Conservation (phyloP, 495 filamentous ascomycete species). For the Thermochaetoides thermophila region DNA sequence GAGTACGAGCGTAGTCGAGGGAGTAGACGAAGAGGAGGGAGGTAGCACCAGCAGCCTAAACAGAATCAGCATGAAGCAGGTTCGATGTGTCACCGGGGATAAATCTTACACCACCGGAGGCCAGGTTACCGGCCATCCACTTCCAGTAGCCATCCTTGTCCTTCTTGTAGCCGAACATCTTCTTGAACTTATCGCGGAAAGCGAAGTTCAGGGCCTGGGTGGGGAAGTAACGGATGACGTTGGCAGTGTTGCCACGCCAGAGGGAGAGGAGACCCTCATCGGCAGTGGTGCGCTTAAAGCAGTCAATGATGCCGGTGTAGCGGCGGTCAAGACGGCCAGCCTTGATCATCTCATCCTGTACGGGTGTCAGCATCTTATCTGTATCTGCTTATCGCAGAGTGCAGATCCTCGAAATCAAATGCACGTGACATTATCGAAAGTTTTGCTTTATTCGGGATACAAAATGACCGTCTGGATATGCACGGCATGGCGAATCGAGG, state of each 20-base stretch:
- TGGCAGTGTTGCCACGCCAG: conserved; percentile 99
- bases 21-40: conserved; percentile 99
- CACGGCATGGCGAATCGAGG: no score
- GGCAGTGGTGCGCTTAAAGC: conserved; percentile 77
- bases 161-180: conserved; percentile 99
- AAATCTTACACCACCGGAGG: conserved; percentile 92
- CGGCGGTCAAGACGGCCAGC: conserved; percentile 93
- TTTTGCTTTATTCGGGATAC: no score
- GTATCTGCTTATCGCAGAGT: no score
- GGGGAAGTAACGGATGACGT: conserved; percentile 99
- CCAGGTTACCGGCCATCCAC: conserved; percentile 99
- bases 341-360: conserved; percentile 99
- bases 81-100: neutral
- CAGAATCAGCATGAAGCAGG: neutral
- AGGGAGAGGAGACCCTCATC: conserved; percentile 75
- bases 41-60: conserved; percentile 92
- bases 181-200: conserved; percentile 99
- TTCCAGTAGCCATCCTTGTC: conserved; percentile 93
- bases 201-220: conserved; percentile 99
- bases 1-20: conserved; percentile 99
- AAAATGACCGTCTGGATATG: no score
- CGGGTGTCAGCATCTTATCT: conserved; percentile 11
- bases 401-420: no score
- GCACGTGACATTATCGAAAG: no score
- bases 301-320: conserved; percentile 87